These are phyloP conservation scores for Hypoxylon subgilvum DNA, from an alignment of 495 filamentous ascomycete genomes.

Conservation along the genomic window DNA sequence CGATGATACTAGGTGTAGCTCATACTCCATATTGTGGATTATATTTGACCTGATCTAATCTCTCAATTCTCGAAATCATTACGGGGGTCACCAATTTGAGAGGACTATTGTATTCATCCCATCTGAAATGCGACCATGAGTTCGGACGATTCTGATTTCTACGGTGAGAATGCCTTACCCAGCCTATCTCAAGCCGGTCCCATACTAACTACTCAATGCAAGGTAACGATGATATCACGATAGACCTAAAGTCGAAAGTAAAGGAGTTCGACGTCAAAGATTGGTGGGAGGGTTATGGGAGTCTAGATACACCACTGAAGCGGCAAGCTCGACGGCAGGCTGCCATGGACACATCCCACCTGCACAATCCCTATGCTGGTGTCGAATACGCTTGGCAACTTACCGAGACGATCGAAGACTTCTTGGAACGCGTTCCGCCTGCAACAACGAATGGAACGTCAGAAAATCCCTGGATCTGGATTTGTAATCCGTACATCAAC, in stretches of 20 bases:
- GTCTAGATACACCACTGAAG: slow-evolving; percentile 37
- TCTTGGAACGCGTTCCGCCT: slow-evolving; percentile 70
- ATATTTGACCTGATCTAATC: not conserved
- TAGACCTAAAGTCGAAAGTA: slow-evolving; percentile 42
- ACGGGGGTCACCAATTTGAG: not conserved
- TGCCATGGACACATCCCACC: slow-evolving; percentile 18
- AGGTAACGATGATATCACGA: slow-evolving; percentile 62
- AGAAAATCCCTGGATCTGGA: slow-evolving; percentile 69
- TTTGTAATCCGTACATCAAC: slow-evolving; percentile 59
- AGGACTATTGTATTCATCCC: not conserved
- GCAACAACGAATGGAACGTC: slow-evolving; percentile 54
- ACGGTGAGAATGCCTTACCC: slow-evolving; percentile 54
- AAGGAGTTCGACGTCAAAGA: slow-evolving; percentile 51
- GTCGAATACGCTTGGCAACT: slow-evolving; percentile 55
- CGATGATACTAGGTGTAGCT: too few species aligned
- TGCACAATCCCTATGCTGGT: slow-evolving; percentile 56
- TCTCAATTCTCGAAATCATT: not conserved
- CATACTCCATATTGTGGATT: too few species aligned
- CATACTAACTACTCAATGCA: slow-evolving; percentile 24
- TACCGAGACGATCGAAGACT: slow-evolving; percentile 64
- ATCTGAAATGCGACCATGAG: slow-evolving; percentile 39
- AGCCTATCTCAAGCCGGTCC: not conserved
- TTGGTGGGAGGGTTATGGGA: slow-evolving; percentile 51
- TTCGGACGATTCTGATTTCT: slow-evolving; percentile 77
- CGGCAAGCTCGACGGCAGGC: slow-evolving; percentile 29